Evolutionary conservation across 805 yeast species (phyloP).

Genomic region (Wickerhamomyces chaumierensis): DNA sequence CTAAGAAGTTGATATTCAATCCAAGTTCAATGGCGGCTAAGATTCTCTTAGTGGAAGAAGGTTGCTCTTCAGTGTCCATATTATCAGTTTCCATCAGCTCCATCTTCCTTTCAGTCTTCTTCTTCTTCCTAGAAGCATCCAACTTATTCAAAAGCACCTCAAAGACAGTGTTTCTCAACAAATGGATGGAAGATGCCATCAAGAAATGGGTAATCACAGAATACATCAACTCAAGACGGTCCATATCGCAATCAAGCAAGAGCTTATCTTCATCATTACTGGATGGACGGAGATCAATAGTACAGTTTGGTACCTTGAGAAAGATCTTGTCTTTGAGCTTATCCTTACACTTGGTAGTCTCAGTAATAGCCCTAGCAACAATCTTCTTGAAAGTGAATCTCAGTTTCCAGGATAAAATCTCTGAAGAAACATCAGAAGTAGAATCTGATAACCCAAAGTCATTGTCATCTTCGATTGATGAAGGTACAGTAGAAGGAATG

Average conservation of each 20-base stretch:
- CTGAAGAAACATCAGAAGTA: slow-evolving; percentile 9
- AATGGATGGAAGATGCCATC: slow-evolving; percentile 31
- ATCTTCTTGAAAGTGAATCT: slow-evolving; percentile 6
- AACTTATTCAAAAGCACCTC: slow-evolving; percentile 12
- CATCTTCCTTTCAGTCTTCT: too few species aligned
- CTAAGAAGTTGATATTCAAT: slow-evolving; percentile 13
- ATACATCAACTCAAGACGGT: slow-evolving; percentile 21
- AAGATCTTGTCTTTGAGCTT: slow-evolving; percentile 21
- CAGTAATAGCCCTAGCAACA: slow-evolving; percentile 21
- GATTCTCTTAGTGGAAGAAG: slow-evolving; percentile 7
- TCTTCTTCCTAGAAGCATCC: slow-evolving; percentile 7
- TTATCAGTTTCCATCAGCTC: too few species aligned
- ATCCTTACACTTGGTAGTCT: slow-evolving; percentile 19
- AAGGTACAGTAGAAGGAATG: too few species aligned
- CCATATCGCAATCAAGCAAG: slow-evolving; percentile 15
- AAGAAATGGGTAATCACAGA: slow-evolving; percentile 35
- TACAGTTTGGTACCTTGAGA: slow-evolving; percentile 19
- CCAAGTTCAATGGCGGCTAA: slow-evolving; percentile 15
- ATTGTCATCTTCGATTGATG: slow-evolving; percentile 21
- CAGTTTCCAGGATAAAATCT: slow-evolving; percentile 7
- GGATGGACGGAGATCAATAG: slow-evolving; percentile 14
- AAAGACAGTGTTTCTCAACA: slow-evolving; percentile 30
- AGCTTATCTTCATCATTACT: slow-evolving; percentile 14
- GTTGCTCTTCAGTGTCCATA: too few species aligned
- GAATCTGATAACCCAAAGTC: slow-evolving; percentile 17